Base-by-base conservation (phyloP, 2,329 filamentous ascomycete species). In the Talaromyces sp. region DNA sequence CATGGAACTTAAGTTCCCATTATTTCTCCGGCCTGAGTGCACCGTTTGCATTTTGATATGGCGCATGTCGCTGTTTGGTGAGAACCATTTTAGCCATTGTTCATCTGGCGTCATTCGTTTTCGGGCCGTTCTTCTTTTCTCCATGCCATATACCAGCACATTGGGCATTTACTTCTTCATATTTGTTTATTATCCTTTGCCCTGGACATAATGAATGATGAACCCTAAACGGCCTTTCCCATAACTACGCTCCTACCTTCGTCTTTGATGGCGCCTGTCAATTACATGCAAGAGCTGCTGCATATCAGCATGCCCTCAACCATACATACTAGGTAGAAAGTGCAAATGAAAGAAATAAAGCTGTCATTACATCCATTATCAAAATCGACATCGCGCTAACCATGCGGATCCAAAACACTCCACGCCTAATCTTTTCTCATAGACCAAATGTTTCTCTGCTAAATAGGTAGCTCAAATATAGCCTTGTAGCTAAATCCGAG, bases 321-420 rank as follows among this genome's bases (percentile, higher is more conserved):
- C n/a, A n/a, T n/a, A n/a, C n/a, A n/a, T n/a, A n/a, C 42, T 35
- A 27, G 24, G 24, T 27, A 27, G 24, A 48, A 43, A 52, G 44
- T 36, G 36, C 11, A 50, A 37, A 49, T 45, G 32, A 42, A 49
- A 56, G 36, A 51, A 51, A 39, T 44, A 51, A 58, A 58, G 46
- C 50, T 52, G 55, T 66, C 64, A 63, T 66, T 64, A 65, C 57
- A 66, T 66, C 64, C 64, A 63, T 66, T 65, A 65, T 62, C 55
- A 57, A 62, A 51, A 57, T 65, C 59, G 43, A 59, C 51, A 64
- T 58, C 46, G 56, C 52, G 49, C 44, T 57, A 49, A 60, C 51
- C 47, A 58, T 40, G 54, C 37, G 46, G 47, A 29, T 54, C 52
- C 37, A 56, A n/a, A 46, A 41, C 51, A 54, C 47, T 47, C 55